Conservation (phyloP, 306 rosid genomes). For the Cucurbita pepo region DNA sequence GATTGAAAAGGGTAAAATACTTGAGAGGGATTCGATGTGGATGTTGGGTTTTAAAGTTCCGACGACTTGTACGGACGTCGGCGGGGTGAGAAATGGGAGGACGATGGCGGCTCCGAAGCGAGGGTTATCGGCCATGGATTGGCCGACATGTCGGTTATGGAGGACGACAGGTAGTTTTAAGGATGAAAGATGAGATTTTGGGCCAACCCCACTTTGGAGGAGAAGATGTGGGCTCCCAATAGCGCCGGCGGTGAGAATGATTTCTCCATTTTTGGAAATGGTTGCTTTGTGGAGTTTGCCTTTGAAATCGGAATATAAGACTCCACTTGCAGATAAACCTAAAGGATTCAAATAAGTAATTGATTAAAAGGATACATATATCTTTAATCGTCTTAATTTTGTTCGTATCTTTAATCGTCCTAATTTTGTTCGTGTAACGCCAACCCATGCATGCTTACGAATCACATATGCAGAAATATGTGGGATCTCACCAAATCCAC, state of each 20-base stretch:
- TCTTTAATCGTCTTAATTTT: too few relatives aligned
- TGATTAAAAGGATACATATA: background rate
- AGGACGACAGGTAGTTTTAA: background rate
- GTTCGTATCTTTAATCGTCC: too few relatives aligned
- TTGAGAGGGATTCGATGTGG: background rate
- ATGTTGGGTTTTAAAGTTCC: background rate
- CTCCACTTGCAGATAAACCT: slow-evolving; percentile 10
- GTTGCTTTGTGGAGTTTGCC: slow-evolving; percentile 4
- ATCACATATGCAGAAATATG: too few relatives aligned
- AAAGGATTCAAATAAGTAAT: background rate
- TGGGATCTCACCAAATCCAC: too few relatives aligned
- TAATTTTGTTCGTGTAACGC: too few relatives aligned
- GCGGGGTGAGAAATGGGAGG: background rate
- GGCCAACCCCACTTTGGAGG: slow-evolving; percentile 10
- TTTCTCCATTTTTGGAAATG: slow-evolving; percentile 9
- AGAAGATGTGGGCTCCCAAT: slow-evolving; percentile 24
- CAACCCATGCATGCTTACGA: too few relatives aligned
- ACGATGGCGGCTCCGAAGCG: background rate
- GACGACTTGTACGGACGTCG: background rate
- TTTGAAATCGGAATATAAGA: slow-evolving; percentile 3
- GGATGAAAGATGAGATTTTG: slow-evolving; percentile 8
- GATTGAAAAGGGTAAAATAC: background rate
- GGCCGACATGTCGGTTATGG: slow-evolving; percentile 7
- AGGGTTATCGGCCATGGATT: slow-evolving; percentile 11
- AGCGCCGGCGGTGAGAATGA: slow-evolving; percentile 13